phyloP scores from a whole-genome alignment of 2,329 filamentous ascomycete species.

The Coniochaeta sp. region DNA sequence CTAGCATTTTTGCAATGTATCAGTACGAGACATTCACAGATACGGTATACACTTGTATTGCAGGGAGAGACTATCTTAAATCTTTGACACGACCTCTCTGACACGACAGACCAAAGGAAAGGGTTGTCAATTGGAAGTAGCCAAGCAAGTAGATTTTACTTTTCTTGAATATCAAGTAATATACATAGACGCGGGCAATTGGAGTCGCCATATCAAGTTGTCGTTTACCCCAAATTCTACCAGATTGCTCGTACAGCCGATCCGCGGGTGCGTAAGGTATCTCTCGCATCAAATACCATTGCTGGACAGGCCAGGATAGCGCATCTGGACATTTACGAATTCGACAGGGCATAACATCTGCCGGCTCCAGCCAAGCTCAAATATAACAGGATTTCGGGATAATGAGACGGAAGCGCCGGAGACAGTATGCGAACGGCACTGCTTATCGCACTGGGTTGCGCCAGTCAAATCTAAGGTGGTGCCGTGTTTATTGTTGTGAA shows the following conservation, averaged over 20 bases:
- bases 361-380: constrained; percentile 5
- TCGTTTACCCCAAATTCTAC: constrained; percentile 7
- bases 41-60: neutral
- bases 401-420: neutral
- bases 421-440: constrained; percentile 7
- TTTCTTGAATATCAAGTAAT: constrained; percentile 9
- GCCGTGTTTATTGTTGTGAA: neutral
- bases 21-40: neutral
- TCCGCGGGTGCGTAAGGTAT: neutral
- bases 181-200: neutral
- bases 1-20: neutral
- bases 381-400: neutral
- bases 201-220: neutral
- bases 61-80: neutral
- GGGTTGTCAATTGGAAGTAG: neutral
- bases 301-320: neutral
- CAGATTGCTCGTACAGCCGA: constrained; percentile 7
- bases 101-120: neutral
- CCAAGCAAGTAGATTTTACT: constrained; percentile 3
- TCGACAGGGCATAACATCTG: constrained; percentile 4
- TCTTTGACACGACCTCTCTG: neutral
- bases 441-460: neutral
- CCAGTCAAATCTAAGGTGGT: neutral
- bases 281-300: neutral
- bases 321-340: neutral